These are phyloP conservation scores for Fabrea salina DNA, from an alignment of 169 alveolate species.

Conservation along the genomic window DNA sequence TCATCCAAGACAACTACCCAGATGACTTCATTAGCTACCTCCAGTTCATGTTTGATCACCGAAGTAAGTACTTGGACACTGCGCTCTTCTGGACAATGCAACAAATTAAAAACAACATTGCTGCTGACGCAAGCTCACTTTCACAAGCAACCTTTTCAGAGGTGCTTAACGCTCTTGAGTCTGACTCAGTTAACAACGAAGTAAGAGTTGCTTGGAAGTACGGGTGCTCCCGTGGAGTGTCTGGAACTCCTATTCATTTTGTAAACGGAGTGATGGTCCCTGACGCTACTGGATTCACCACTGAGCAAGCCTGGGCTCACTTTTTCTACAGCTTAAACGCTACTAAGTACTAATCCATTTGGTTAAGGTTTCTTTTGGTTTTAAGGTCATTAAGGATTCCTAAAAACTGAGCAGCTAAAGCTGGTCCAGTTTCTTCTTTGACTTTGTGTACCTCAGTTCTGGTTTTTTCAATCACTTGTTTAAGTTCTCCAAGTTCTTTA, in stretches of 20 bases:
- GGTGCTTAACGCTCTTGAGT: not conserved
- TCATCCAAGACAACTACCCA: constrained; percentile 13
- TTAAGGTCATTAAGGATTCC: not conserved
- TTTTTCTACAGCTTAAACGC: not conserved
- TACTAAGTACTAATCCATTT: too few species aligned
- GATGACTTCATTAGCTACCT: not conserved
- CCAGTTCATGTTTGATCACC: not conserved
- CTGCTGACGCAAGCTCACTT: not conserved
- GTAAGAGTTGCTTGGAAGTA: not conserved
- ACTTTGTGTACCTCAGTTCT: not conserved
- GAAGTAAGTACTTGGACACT: not conserved
- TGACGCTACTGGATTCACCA: not conserved
- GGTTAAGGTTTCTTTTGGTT: not conserved
- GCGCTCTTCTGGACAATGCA: not conserved
- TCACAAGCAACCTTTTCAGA: not conserved
- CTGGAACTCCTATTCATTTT: constrained; percentile 27
- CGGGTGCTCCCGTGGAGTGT: not conserved
- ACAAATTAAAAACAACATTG: not conserved
- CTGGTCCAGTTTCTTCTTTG: not conserved
- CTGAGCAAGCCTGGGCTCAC: constrained; percentile 8
- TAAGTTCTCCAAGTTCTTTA: not conserved
- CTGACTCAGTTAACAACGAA: not conserved
- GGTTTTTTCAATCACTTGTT: not conserved
- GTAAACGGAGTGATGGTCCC: constrained; percentile 22
- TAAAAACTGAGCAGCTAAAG: not conserved